phyloP scores from a whole-genome alignment of 495 filamentous ascomycete genomes.

The Cairneyella variabilis region DNA sequence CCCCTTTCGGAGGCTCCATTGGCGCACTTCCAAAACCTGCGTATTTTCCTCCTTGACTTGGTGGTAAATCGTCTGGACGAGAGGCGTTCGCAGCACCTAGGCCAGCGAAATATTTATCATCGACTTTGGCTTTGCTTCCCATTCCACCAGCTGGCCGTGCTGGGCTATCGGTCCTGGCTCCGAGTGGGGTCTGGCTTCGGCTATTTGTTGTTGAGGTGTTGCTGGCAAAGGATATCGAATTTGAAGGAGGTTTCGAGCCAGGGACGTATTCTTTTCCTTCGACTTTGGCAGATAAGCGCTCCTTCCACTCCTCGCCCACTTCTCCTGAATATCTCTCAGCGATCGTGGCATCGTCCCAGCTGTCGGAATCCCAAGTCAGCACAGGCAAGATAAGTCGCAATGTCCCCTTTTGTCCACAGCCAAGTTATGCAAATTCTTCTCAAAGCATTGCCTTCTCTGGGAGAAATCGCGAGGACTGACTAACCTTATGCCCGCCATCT shows the following conservation, averaged over 20 bases:
- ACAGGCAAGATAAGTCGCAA: background rate
- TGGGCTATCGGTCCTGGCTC: constrained; percentile 22
- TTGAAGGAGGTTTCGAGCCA: constrained; percentile 40
- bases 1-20: constrained; percentile 30
- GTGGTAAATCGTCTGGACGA: constrained; percentile 70
- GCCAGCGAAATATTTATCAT: constrained; percentile 87
- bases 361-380: too few species aligned
- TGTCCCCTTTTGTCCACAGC: too few species aligned
- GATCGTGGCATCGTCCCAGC: constrained; percentile 75
- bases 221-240: constrained; percentile 15
- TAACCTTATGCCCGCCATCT: constrained; percentile 44
- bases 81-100: constrained; percentile 75
- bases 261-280: constrained; percentile 80
- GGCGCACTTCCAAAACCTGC: constrained; percentile 65
- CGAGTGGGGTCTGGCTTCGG: constrained; percentile 22
- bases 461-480: too few species aligned
- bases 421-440: too few species aligned
- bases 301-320: constrained; percentile 94
- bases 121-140: constrained; percentile 49
- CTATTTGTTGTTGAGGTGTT: constrained; percentile 12
- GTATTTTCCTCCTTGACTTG: constrained; percentile 89
- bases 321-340: constrained; percentile 82
- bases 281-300: constrained; percentile 78
- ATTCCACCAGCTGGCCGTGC: constrained; percentile 23
- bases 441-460: too few species aligned